Percentiles rank a stretch among this genome's conserved stretches.
Conservation (phyloP, 2,329 filamentous ascomycete genomes). For the Pseudogymnoascus sp. region DNA sequence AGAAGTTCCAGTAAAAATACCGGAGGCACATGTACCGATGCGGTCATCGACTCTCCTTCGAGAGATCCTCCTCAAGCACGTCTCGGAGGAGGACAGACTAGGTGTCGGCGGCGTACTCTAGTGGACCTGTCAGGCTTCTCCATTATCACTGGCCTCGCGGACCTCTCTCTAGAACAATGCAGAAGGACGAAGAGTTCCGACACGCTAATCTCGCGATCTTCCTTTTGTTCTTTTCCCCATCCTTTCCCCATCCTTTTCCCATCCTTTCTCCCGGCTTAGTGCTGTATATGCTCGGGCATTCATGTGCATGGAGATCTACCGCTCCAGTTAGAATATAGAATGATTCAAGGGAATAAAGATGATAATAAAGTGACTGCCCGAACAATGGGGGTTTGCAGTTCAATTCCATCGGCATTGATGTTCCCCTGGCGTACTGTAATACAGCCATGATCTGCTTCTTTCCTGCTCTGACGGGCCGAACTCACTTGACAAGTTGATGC, state of each 20-base stretch:
- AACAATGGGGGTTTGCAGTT: background rate
- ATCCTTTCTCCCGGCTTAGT: background rate
- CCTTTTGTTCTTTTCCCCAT: background rate
- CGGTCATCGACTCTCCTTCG: background rate
- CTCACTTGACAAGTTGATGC: background rate
- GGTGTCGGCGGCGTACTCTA: background rate
- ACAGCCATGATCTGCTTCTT: background rate
- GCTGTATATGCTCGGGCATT: background rate
- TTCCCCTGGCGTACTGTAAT: background rate
- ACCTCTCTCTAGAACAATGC: background rate
- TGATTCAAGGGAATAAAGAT: background rate
- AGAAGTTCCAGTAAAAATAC: background rate
- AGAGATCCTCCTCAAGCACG: background rate
- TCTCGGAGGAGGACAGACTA: no score
- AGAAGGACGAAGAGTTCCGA: background rate
- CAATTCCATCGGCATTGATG: background rate
- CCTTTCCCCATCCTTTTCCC: background rate
- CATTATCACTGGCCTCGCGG: background rate
- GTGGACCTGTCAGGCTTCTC: background rate
- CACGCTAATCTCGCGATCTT: background rate
- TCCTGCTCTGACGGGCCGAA: background rate
- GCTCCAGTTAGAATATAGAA: background rate
- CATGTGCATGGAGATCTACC: background rate
- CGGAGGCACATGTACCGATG: background rate
- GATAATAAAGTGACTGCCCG: background rate